Conservation (phyloP, 441 rosid species). For the Manihot esculenta region DNA sequence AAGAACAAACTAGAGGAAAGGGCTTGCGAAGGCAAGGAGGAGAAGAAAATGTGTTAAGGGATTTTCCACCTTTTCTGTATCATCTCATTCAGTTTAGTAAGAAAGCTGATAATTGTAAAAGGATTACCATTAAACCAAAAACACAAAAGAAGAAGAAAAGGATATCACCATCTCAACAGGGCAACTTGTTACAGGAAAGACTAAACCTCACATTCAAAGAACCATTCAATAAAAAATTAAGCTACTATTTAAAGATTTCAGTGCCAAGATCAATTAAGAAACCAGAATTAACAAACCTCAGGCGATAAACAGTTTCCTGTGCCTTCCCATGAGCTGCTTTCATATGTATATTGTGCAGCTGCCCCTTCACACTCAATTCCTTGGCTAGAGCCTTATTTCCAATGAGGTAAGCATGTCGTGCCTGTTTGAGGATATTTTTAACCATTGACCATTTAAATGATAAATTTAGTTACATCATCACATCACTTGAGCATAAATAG, state of each 20-base stretch:
- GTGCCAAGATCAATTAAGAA: constrained; percentile 2
- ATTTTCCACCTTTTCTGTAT: neutral
- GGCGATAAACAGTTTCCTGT: constrained; percentile 83
- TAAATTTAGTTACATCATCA: constrained; percentile 9
- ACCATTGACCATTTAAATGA: neutral
- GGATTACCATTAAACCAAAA: neutral
- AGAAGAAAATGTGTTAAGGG: too few species aligned
- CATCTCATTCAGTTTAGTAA: neutral
- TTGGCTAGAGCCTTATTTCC: constrained; percentile 93
- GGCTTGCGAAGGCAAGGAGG: too few species aligned
- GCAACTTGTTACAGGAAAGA: neutral
- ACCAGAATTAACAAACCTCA: constrained; percentile 60
- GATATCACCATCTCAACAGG: neutral
- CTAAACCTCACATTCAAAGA: neutral
- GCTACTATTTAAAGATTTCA: neutral
- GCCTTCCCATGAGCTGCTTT: constrained; percentile 96
- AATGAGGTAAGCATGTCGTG: constrained; percentile 80
- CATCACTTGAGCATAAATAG: neutral
- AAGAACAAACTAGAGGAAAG: neutral
- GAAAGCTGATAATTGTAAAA: neutral
- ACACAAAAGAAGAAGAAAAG: neutral
- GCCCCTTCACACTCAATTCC: constrained; percentile 92
- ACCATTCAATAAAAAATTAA: neutral
- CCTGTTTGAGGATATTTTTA: constrained; percentile 42
- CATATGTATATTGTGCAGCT: constrained; percentile 85